Conservation (phyloP, 2,329 filamentous ascomycete genomes). For the Alternaria alternata region DNA sequence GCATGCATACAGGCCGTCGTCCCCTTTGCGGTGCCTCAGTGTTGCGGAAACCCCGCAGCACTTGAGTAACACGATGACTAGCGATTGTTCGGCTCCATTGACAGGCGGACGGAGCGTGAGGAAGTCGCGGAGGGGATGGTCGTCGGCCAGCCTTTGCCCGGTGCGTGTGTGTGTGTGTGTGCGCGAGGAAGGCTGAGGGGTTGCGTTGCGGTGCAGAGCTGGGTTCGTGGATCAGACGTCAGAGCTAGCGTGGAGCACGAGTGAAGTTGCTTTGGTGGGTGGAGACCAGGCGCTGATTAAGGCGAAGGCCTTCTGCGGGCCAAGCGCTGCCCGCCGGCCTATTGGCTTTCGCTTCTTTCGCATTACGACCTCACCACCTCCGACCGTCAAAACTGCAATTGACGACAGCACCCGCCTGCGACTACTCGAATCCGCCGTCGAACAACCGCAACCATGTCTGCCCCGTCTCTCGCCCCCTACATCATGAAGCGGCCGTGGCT, state of each 20-base stretch:
- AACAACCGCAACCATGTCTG: constrained; percentile 66
- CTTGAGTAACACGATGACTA: constrained; percentile 52
- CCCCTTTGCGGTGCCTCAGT: constrained; percentile 50
- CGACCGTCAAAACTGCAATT: constrained; percentile 35
- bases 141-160: background rate
- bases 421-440: constrained; percentile 28
- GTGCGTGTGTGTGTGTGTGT: background rate
- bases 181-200: constrained; percentile 11
- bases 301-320: constrained; percentile 14
- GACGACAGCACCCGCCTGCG: constrained; percentile 36
- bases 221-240: constrained; percentile 22
- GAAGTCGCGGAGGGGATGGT: background rate
- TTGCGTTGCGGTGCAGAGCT: constrained; percentile 14
- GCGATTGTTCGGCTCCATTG: constrained; percentile 54
- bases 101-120: constrained; percentile 29
- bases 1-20: constrained; percentile 49
- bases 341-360: constrained; percentile 30
- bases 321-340: constrained; percentile 28
- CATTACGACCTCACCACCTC: constrained; percentile 28
- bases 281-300: constrained; percentile 21
- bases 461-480: constrained; percentile 76
- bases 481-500: constrained; percentile 89
- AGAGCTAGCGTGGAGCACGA: constrained; percentile 22
- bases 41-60: constrained; percentile 55
- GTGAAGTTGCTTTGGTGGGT: constrained; percentile 22